These are phyloP conservation scores for Emericellopsis atlantica DNA, from an alignment of 2,329 filamentous ascomycete species.

Conservation along the genomic window DNA sequence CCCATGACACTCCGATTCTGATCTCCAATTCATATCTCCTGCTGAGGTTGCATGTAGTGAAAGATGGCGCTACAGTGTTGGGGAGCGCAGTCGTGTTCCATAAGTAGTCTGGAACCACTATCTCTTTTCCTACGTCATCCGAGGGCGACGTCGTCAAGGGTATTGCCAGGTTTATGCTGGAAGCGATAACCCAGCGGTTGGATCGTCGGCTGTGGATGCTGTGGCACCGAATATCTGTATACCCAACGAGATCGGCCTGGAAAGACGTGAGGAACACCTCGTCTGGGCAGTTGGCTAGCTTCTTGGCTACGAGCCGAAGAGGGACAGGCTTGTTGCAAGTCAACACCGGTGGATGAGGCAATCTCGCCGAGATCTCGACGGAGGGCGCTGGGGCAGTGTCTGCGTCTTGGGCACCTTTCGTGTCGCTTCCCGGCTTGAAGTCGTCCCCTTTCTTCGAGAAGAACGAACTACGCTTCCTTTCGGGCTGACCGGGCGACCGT, in stretches of 20 bases:
- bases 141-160: conserved; percentile 47
- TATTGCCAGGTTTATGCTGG: conserved; percentile 57
- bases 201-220: conserved; percentile 58
- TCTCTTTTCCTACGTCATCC: conserved; percentile 50
- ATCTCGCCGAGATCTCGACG: conserved; percentile 62
- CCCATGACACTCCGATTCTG: conserved; percentile 65
- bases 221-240: conserved; percentile 68
- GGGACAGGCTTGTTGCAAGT: conserved; percentile 84
- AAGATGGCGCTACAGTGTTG: conserved; percentile 77
- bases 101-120: conserved; percentile 53
- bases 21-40: conserved; percentile 77
- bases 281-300: conserved; percentile 55
- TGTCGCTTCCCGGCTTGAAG: conserved; percentile 9
- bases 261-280: conserved; percentile 65
- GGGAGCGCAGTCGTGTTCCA: conserved; percentile 67
- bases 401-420: not conserved
- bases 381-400: conserved; percentile 38
- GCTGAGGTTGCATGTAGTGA: conserved; percentile 77
- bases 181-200: conserved; percentile 64
- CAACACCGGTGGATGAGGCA: conserved; percentile 78
- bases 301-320: conserved; percentile 67
- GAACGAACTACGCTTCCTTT: conserved; percentile 42
- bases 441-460: conserved; percentile 38
- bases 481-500: conserved; percentile 16
- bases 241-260: conserved; percentile 70